A percentile compares a stretch with the other conserved stretches of the same genome.
Conservation (phyloP, 495 filamentous ascomycete species). For the Staphylotrichum tortipilum region DNA sequence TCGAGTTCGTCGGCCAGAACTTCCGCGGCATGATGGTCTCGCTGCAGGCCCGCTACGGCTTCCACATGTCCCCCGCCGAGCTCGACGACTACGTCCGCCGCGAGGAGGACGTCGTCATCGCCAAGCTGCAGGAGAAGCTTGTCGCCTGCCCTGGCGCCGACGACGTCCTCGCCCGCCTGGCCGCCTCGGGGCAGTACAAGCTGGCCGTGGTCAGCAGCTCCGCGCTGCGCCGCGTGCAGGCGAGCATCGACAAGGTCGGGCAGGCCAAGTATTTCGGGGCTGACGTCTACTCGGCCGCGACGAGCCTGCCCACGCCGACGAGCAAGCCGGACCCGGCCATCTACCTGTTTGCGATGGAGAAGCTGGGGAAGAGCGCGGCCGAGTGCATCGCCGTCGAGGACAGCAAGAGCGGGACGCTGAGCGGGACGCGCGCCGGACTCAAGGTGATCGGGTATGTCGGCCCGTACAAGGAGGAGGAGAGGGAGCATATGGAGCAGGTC, state of each 20-base stretch:
- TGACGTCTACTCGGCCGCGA: conserved; percentile 77
- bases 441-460: conserved; percentile 82
- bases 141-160: conserved; percentile 64
- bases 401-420: conserved; percentile 76
- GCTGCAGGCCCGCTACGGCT: conserved; percentile 68
- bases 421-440: conserved; percentile 74
- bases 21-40: conserved; percentile 79
- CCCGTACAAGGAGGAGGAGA: conserved; percentile 63
- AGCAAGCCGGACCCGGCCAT: conserved; percentile 92
- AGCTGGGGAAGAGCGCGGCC: conserved; percentile 60
- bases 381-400: conserved; percentile 86
- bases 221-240: conserved; percentile 68
- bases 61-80: conserved; percentile 58
- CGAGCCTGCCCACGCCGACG: conserved; percentile 65
- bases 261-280: conserved; percentile 76
- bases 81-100: conserved; percentile 65
- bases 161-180: conserved; percentile 58
- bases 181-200: conserved; percentile 55
- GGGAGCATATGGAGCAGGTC: conserved; percentile 60
- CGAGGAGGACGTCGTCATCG: conserved; percentile 78
- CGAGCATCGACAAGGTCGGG: conserved; percentile 70
- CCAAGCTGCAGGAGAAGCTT: conserved; percentile 65
- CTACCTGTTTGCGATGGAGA: conserved; percentile 72
- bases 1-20: conserved; percentile 91
- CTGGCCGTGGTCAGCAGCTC: conserved; percentile 77